Conservation (phyloP, 1,284 basidiomycete genomes). For the Malassezia globosa region DNA sequence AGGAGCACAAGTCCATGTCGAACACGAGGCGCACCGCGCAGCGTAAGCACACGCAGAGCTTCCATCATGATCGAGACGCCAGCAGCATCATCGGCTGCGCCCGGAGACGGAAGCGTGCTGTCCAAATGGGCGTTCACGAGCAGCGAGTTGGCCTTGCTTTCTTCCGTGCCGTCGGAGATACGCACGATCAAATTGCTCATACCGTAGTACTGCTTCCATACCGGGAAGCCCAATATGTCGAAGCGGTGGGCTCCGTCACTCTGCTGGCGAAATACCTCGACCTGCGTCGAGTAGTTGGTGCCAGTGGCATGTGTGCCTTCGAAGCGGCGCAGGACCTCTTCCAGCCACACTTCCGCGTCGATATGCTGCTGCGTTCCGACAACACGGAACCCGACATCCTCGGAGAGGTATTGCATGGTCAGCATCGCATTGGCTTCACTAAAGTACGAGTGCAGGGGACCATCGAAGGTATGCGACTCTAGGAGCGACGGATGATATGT, state of each 20-base stretch:
- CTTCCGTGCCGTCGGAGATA: slow-evolving; percentile 66
- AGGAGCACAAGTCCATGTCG: slow-evolving; percentile 74
- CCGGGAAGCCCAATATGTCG: slow-evolving; percentile 51
- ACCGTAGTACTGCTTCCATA: slow-evolving; percentile 81
- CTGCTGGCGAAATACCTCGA: slow-evolving; percentile 44
- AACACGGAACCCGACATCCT: slow-evolving; percentile 79
- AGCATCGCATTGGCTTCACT: slow-evolving; percentile 35
- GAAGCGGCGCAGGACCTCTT: slow-evolving; percentile 55
- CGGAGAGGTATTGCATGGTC: slow-evolving; percentile 48
- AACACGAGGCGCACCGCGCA: slow-evolving; percentile 64
- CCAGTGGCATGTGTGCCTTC: slow-evolving; percentile 47
- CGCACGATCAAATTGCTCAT: slow-evolving; percentile 80
- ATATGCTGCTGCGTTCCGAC: slow-evolving; percentile 84
- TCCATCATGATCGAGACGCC: slow-evolving; percentile 87
- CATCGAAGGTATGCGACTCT: neutral
- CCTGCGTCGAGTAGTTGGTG: slow-evolving; percentile 26
- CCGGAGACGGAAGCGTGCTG: slow-evolving; percentile 52
- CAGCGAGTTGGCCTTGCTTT: slow-evolving; percentile 53
- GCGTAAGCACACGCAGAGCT: slow-evolving; percentile 54
- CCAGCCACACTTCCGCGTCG: slow-evolving; percentile 71
- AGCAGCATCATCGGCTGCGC: slow-evolving; percentile 58
- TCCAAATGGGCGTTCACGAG: slow-evolving; percentile 79
- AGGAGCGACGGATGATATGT: slow-evolving; percentile 8
- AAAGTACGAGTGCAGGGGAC: slow-evolving; percentile 23
- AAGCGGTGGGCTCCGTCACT: slow-evolving; percentile 43